Conservation (phyloP, 352 stramenopile species). For the Globisporangium acanthophoron region DNA sequence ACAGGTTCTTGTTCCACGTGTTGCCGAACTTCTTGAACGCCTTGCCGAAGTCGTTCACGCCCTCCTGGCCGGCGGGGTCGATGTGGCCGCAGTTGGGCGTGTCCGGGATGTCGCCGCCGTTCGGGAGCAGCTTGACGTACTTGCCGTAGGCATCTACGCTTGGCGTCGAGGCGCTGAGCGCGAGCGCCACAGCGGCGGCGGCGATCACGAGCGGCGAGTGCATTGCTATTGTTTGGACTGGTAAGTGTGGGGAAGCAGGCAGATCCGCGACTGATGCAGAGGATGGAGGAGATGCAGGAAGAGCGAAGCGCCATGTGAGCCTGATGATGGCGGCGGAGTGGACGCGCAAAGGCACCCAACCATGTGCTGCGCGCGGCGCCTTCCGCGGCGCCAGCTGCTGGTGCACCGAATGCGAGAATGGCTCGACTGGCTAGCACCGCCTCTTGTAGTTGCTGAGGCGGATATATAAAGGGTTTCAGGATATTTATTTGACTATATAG, state of each 20-base stretch:
- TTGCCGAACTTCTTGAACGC: conserved; percentile 46
- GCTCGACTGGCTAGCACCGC: too few relatives aligned
- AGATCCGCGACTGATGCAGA: conserved; percentile 1
- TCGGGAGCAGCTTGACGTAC: conserved; percentile 47
- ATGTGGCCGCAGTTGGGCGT: conserved; percentile 50
- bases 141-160: conserved; percentile 26
- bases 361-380: too few relatives aligned
- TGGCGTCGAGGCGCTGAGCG: conserved; percentile 3
- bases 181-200: conserved; percentile 4
- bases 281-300: too few relatives aligned
- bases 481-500: too few relatives aligned
- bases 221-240: background rate
- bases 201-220: background rate
- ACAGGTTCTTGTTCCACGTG: conserved; percentile 47
- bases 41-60: conserved; percentile 58
- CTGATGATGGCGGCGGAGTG: background rate
- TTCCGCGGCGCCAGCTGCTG: too few relatives aligned
- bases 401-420: too few relatives aligned
- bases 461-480: too few relatives aligned
- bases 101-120: conserved; percentile 43
- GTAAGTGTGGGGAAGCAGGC: background rate
- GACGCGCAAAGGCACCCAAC: too few relatives aligned
- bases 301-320: background rate
- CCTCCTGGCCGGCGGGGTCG: conserved; percentile 30
- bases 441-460: too few relatives aligned